Conservation (phyloP, 75 land plant species). For the Sequoiadendron giganteum region DNA sequence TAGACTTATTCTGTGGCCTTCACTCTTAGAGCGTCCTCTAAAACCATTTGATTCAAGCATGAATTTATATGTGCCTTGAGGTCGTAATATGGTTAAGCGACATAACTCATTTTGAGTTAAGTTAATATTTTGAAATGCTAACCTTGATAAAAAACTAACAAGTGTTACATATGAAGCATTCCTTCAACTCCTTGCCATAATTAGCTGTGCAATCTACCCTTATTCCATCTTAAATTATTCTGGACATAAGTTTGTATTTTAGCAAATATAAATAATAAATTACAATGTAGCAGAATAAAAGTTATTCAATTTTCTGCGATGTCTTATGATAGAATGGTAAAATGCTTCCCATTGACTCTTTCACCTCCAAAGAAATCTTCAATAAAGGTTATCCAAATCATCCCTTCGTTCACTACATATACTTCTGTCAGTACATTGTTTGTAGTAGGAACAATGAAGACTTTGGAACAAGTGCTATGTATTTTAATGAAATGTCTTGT, state of each 20-base stretch:
- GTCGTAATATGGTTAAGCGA: not conserved
- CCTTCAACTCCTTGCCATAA: not conserved
- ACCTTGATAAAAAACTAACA: not conserved
- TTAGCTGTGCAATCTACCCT: not conserved
- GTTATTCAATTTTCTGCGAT: not conserved
- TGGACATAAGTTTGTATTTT: not conserved
- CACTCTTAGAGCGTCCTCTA: not conserved
- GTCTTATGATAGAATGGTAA: not conserved
- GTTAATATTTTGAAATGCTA: not conserved
- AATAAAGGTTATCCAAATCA: not conserved
- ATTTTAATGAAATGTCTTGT: not conserved
- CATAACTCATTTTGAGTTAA: not conserved
- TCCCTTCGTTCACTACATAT: not conserved
- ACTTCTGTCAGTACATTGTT: not conserved
- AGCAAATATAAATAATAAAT: not conserved
- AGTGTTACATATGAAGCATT: not conserved
- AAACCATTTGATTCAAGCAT: not conserved
- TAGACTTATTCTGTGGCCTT: not conserved
- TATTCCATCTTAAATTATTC: not conserved
- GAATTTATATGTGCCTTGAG: not conserved
- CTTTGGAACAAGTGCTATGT: not conserved
- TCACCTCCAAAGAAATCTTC: not conserved
- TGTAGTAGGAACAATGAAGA: not conserved
- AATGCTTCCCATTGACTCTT: not conserved
- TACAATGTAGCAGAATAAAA: not conserved